A percentile compares a stretch with the other conserved stretches of the same genome.
Evolutionary conservation across 2,329 filamentous ascomycete genomes (phyloP).

Genomic region (Epichloe gansuensis): DNA sequence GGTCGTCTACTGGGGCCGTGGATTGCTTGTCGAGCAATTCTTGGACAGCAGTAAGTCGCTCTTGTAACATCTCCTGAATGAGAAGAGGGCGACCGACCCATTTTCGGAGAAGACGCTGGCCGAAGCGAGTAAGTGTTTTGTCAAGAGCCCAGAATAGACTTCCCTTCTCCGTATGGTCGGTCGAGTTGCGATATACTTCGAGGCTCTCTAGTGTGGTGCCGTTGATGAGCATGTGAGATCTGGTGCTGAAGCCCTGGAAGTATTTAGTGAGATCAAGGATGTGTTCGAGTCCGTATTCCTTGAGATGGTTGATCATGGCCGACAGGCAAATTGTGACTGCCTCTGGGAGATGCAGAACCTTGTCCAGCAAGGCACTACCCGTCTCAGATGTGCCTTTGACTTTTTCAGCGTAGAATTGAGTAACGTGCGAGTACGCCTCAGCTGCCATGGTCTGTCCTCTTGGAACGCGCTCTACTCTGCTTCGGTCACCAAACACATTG

Average conservation of each 20-base stretch:
- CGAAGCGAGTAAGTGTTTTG: constrained; percentile 81
- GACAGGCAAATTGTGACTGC: constrained; percentile 84
- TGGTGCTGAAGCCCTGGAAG: constrained; percentile 87
- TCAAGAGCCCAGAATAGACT: constrained; percentile 94
- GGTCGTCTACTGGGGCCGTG: constrained; percentile 54
- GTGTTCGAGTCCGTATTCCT: constrained; percentile 85
- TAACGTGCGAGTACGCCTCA: constrained; percentile 77
- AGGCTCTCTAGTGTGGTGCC: constrained; percentile 89
- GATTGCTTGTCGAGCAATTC: constrained; percentile 63
- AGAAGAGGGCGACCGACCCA: constrained; percentile 90
- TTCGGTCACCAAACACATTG: constrained; percentile 84
- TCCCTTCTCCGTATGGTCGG: constrained; percentile 70
- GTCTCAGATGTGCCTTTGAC: constrained; percentile 49
- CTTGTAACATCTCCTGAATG: constrained; percentile 59
- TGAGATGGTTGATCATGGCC: constrained; percentile 88
- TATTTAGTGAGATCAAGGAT: constrained; percentile 95
- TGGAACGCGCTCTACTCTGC: constrained; percentile 67
- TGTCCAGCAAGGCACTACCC: constrained; percentile 61
- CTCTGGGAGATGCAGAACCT: constrained; percentile 73
- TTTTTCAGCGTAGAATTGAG: constrained; percentile 83
- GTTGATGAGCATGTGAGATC: constrained; percentile 91
- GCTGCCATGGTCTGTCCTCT: constrained; percentile 71
- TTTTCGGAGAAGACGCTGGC: constrained; percentile 75
- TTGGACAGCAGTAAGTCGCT: constrained; percentile 71
- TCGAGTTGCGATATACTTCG: constrained; percentile 91